phyloP scores from a whole-genome alignment of 2,329 filamentous ascomycete species.

The Trichoderma breve region DNA sequence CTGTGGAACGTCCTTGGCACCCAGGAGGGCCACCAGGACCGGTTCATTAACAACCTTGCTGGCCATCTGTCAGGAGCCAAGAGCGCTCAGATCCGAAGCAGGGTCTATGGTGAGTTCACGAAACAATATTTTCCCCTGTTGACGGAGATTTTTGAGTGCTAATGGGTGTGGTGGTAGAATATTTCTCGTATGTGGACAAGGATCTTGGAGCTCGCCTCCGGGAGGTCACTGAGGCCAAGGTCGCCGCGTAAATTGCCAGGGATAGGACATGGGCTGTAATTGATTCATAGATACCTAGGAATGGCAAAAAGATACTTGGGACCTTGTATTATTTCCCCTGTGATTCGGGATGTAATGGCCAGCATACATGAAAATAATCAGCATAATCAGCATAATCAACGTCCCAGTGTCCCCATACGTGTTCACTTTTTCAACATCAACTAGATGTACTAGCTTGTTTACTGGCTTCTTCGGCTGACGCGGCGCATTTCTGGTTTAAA shows the following conservation, averaged over 20 bases:
- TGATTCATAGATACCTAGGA: neutral
- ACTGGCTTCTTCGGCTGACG: neutral
- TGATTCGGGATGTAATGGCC: neutral
- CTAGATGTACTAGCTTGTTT: neutral
- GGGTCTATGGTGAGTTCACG: constrained; percentile 3
- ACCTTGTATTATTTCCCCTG: neutral
- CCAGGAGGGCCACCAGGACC: neutral
- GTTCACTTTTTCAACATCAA: neutral
- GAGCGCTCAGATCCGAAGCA: neutral
- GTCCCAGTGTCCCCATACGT: neutral
- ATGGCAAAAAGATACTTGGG: neutral
- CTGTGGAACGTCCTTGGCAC: constrained; percentile 9
- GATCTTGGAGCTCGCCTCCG: constrained; percentile 2
- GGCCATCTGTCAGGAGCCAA: neutral
- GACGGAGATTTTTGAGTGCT: neutral
- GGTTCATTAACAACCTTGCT: neutral
- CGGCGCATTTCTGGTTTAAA: neutral
- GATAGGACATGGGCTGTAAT: neutral
- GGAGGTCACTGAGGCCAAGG: constrained; percentile 1
- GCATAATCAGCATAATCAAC: neutral
- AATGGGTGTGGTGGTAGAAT: neutral
- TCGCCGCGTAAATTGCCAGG: neutral
- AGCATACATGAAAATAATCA: neutral
- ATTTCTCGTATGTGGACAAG: constrained; percentile 11
- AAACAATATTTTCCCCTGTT: neutral